Evolutionary conservation across 306 rosid species (phyloP).

Genomic region (Cucumis sativus): DNA sequence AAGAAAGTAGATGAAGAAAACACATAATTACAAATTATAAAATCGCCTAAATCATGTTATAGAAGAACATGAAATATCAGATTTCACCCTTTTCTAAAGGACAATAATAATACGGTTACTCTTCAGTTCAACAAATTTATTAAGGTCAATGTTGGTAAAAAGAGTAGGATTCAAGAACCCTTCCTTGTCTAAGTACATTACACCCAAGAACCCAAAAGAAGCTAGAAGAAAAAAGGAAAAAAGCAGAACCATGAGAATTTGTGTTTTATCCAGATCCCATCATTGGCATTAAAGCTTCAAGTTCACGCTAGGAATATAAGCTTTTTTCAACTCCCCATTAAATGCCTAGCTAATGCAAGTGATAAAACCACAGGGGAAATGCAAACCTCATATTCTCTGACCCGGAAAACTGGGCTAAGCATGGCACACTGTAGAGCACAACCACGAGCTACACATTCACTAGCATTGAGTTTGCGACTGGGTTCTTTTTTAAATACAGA

Average conservation of each 20-base stretch:
- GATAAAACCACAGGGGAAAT: slow-evolving; percentile 9
- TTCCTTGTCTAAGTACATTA: background rate
- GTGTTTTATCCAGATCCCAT: background rate
- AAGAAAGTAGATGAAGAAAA: background rate
- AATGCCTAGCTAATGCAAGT: background rate
- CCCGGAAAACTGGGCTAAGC: slow-evolving; percentile 82
- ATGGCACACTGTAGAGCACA: slow-evolving; percentile 97
- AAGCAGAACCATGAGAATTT: background rate
- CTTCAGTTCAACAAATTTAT: background rate
- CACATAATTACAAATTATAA: background rate
- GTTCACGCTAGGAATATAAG: background rate
- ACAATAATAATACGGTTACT: background rate
- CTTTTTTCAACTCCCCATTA: background rate
- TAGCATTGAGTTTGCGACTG: slow-evolving; percentile 76
- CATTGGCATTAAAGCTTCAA: background rate
- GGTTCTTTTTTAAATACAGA: slow-evolving; percentile 66
- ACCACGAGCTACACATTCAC: slow-evolving; percentile 99
- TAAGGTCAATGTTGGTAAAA: background rate
- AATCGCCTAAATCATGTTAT: background rate
- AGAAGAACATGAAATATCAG: background rate
- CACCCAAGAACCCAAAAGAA: background rate
- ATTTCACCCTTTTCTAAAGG: background rate
- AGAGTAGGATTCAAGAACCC: background rate
- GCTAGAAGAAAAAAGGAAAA: background rate
- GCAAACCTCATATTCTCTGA: slow-evolving; percentile 90